Evolutionary conservation across 2,329 filamentous ascomycete genomes (phyloP).

Genomic region (Venturia asperata): DNA sequence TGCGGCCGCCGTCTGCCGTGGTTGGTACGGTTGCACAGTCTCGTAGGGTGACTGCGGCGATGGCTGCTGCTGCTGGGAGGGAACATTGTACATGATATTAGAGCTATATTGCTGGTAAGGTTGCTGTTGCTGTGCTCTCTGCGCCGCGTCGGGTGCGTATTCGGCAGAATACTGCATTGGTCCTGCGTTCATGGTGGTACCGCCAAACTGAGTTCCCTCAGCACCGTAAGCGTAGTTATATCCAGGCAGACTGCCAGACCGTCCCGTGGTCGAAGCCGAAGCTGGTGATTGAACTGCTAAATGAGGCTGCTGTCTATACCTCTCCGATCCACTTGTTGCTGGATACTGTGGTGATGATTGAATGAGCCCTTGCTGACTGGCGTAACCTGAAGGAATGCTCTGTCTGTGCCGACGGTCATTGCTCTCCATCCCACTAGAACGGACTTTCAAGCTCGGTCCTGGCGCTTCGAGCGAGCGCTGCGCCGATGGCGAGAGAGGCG

Average conservation of each 20-base stretch:
- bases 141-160: constrained; percentile 47
- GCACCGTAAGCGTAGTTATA: constrained; percentile 48
- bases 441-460: constrained; percentile 45
- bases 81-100: constrained; percentile 73
- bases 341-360: constrained; percentile 37
- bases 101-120: constrained; percentile 48
- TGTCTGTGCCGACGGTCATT: constrained; percentile 66
- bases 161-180: constrained; percentile 59
- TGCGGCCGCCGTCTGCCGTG: constrained; percentile 65
- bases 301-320: constrained; percentile 35
- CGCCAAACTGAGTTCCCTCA: constrained; percentile 49
- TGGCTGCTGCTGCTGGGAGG: constrained; percentile 44
- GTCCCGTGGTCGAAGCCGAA: constrained; percentile 34
- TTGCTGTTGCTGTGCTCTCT: constrained; percentile 42
- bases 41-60: constrained; percentile 62
- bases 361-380: constrained; percentile 44
- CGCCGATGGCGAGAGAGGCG: constrained; percentile 58
- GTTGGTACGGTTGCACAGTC: constrained; percentile 61
- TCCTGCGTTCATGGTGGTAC: constrained; percentile 45
- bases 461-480: constrained; percentile 55
- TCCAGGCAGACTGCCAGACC: constrained; percentile 35
- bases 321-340: constrained; percentile 40
- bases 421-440: constrained; percentile 68
- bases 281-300: constrained; percentile 39
- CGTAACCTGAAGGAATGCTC: constrained; percentile 63